These are phyloP conservation scores for Begonia masoniana DNA, from an alignment of 306 rosid genomes.

Conservation along the genomic window DNA sequence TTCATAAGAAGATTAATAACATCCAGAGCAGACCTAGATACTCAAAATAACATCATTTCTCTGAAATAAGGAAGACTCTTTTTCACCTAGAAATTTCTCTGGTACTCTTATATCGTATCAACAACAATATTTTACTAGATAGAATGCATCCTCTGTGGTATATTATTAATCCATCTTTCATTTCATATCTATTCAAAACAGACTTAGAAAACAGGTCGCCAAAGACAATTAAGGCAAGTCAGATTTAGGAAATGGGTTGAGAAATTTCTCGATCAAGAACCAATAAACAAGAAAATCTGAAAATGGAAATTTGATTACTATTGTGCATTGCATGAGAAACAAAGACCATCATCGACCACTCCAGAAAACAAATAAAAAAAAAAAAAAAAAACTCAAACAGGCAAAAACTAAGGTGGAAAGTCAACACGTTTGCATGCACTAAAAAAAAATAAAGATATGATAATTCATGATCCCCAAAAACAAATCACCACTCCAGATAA, in stretches of 20 bases:
- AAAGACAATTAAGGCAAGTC: neutral
- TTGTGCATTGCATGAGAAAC: neutral
- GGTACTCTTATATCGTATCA: too few relatives aligned
- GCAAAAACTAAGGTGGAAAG: neutral
- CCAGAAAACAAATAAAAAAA: neutral
- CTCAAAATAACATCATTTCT: neutral
- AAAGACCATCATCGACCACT: slow-evolving; percentile 8
- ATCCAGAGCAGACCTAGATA: slow-evolving; percentile 1
- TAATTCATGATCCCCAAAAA: slow-evolving; percentile 4
- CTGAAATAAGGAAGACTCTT: neutral
- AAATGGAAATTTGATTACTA: neutral
- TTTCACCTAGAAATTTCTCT: neutral
- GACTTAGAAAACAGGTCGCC: neutral
- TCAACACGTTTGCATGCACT: neutral
- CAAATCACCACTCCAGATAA: neutral
- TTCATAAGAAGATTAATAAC: slow-evolving; percentile 5
- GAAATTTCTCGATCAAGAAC: slow-evolving; percentile 10
- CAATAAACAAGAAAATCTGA: neutral
- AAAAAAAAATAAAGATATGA: neutral
- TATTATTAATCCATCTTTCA: neutral
- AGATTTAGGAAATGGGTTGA: neutral
- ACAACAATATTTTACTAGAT: neutral
- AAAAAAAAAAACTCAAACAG: too few relatives aligned
- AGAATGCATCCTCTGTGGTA: neutral
- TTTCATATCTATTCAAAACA: neutral